A percentile compares a stretch with the other conserved stretches of the same genome.
These are phyloP conservation scores for Nitzschia palea DNA, from an alignment of 108 stramenopile species.

Conservation along the genomic window DNA sequence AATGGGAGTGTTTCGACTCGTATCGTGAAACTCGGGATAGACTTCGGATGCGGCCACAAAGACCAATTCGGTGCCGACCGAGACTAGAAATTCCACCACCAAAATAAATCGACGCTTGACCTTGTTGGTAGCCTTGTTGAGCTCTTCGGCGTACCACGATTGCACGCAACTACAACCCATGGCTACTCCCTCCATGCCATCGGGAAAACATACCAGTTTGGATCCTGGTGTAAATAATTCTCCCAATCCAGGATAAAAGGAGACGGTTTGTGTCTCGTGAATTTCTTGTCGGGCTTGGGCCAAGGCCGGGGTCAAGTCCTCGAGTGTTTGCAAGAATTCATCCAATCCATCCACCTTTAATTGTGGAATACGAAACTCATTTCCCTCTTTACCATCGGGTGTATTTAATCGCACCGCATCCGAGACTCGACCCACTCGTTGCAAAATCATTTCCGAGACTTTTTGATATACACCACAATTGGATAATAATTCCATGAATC, in stretches of 20 bases:
- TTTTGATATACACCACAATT: slow-evolving; percentile 62
- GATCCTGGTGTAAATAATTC: slow-evolving; percentile 66
- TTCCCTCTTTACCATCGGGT: slow-evolving; percentile 11
- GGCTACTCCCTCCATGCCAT: slow-evolving; percentile 68
- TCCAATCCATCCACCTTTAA: slow-evolving; percentile 48
- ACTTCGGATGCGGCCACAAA: slow-evolving; percentile 70
- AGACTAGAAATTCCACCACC: slow-evolving; percentile 60
- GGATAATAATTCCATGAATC: slow-evolving; percentile 66
- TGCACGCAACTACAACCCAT: slow-evolving; percentile 63
- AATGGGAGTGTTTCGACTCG: slow-evolving; percentile 48
- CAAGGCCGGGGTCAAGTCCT: slow-evolving; percentile 42
- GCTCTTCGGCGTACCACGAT: slow-evolving; percentile 66
- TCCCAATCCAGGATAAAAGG: slow-evolving; percentile 65
- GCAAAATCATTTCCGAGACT: slow-evolving; percentile 50
- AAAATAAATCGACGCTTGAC: slow-evolving; percentile 61
- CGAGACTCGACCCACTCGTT: slow-evolving; percentile 27
- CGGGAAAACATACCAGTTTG: slow-evolving; percentile 54
- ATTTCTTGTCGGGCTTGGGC: slow-evolving; percentile 52
- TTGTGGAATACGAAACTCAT: slow-evolving; percentile 40
- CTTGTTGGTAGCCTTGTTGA: slow-evolving; percentile 61
- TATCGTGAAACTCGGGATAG: slow-evolving; percentile 66
- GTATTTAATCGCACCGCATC: slow-evolving; percentile 3
- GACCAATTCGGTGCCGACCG: slow-evolving; percentile 61
- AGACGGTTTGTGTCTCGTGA: slow-evolving; percentile 46
- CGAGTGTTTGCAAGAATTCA: slow-evolving; percentile 46